Evolutionary conservation across 257 asterid genomes (phyloP), one percentile per base, ranked within the genome.

Genomic region (Solanum pennellii): DNA sequence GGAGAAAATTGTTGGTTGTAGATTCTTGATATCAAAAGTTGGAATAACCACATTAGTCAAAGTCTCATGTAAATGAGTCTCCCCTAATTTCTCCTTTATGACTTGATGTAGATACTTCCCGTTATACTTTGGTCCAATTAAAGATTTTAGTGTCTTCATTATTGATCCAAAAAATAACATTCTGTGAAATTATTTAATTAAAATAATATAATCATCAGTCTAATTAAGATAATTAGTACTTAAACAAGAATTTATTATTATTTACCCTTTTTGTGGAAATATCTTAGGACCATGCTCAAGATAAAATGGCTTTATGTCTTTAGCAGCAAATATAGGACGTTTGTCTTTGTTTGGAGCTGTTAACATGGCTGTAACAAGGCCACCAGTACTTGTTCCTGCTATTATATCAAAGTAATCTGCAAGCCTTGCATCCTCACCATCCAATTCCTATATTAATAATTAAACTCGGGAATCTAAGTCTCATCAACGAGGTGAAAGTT

Each of bases 301-400:
- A 68, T 93, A 94, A 84, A 93, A 94, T 11, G 91, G 89, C 35
- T 83, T 90, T 65, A 93, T 91, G 42, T 93, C 94, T 83, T 92
- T 93, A 52, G 97, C 96, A 12, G 95, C 87, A 65, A 42, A 92
- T 6, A 92, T 15, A 7, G 97, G 95, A 21, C 97, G 94, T 3
- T 89, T 90, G 16, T 91, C 91, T 21, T 86, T 33, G 68, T 90
- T 82, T 1, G 97, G 97, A n/a, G 96, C 93, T 15, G 96, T 59
- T 21, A 93, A 75, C 97, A 94, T 93, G 5, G 96, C 93, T 0
- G 96, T 91, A 31, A 94, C 91, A 2, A 94, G 89, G 3, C 97
- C 97, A 6, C 97, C 97, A 0, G 97, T 94, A 88, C 97, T 94
- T 25, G 97, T 93, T 82, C 96, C 97, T 10, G 95, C 91, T 4